Base-by-base conservation (phyloP, 768 basidiomycete genomes). In the Saitozyma podzolica region DNA sequence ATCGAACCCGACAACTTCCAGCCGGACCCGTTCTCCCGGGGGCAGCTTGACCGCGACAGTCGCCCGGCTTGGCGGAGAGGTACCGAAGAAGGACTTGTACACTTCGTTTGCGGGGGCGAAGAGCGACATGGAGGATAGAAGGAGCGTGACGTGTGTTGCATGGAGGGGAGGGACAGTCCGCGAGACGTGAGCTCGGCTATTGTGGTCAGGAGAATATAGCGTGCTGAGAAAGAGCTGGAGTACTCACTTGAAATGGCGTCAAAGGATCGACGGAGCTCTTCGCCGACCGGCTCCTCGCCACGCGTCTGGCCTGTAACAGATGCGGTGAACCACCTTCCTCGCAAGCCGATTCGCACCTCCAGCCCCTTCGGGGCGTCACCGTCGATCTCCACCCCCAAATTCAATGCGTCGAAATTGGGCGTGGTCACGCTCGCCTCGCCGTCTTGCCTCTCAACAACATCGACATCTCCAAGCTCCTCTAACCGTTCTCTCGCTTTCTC, bases 1-100 rank as follows among this genome's bases (percentile, higher is more conserved):
- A 6, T 80, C 75, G 74, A 84, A 89, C n/a, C 91, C 91, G n/a
- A 90, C 80, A 65, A 88, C 90, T 63, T 97, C 94, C 20, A 99
- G 77, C 58, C 83, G 82, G 39, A 94, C 81, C 3, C 85, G 84
- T 42, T 82, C 76, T 3, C 83, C 83, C 1, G 75, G 40, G 5
- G 88, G 86, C 17, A 93, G 84, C 61, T 87, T 85, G 0, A 91
- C 87, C 9, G 88, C 88, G 5, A 98, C 89, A 76, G 94, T 97
- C n/a, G 93, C 94, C 8, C 96, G 87, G 0, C 92, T 87, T 8
- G 96, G 96, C 0, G 96, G 96, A 50, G 91, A 93, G 16, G 85
- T 84, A 1, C 93, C 93, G 78, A 98, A 98, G 78, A 86, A 92
- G 16, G 85, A 83, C 2, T 84, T 81, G 76, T 98, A 98, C 8